Evolutionary conservation across 2,329 filamentous ascomycete species (phyloP).

Genomic region (Talaromyces sp.): DNA sequence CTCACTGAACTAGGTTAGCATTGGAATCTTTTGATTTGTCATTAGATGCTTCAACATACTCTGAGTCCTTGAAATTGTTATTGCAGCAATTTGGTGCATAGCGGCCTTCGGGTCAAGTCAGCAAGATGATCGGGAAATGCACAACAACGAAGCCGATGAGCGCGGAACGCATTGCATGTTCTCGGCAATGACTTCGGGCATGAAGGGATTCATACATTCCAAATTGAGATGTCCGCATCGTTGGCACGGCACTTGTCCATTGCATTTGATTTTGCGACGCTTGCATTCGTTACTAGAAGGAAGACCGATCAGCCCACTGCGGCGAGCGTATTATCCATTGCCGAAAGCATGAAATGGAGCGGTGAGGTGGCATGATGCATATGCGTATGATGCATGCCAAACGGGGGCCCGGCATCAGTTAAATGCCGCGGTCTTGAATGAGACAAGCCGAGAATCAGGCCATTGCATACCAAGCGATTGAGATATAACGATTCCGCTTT

Average conservation of each 20-base stretch:
- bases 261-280: slow-evolving; percentile 69
- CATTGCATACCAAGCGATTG: slow-evolving; percentile 62
- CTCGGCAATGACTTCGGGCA: neutral
- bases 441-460: slow-evolving; percentile 15
- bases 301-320: slow-evolving; percentile 10
- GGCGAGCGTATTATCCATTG: neutral
- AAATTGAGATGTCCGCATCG: slow-evolving; percentile 66
- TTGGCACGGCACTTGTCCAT: slow-evolving; percentile 66
- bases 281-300: slow-evolving; percentile 63
- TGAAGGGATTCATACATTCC: slow-evolving; percentile 50
- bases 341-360: neutral
- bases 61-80: slow-evolving; percentile 87
- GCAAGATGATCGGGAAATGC: slow-evolving; percentile 2
- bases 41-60: slow-evolving; percentile 48
- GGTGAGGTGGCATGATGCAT: slow-evolving; percentile 8
- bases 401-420: neutral
- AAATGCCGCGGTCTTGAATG: slow-evolving; percentile 1
- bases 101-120: slow-evolving; percentile 44
- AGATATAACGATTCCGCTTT: slow-evolving; percentile 69
- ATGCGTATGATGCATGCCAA: neutral
- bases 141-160: neutral
- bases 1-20: slow-evolving; percentile 54
- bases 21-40: neutral
- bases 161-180: neutral
- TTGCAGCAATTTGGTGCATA: slow-evolving; percentile 69